phyloP scores from a whole-genome alignment of 768 basidiomycete species.

The Leccinellum albellum region DNA sequence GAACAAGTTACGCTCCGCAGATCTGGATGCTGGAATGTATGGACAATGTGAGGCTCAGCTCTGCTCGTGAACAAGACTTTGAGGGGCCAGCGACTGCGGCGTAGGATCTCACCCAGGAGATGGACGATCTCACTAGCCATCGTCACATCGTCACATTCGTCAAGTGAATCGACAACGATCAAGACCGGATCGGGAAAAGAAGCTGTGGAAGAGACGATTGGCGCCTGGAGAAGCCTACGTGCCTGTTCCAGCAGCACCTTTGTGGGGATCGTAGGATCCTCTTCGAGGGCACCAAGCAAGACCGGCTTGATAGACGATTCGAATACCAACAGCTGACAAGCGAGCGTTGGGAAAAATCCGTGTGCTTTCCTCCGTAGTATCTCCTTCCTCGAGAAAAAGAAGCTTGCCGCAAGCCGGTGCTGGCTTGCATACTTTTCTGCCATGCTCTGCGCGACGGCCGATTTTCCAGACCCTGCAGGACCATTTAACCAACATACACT shows the following conservation, averaged over 20 bases:
- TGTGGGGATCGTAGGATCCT: conserved; percentile 18
- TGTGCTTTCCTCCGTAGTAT: conserved; percentile 19
- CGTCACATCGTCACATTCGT: conserved; percentile 23
- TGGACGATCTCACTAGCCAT: conserved; percentile 22
- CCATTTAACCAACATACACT: conserved; percentile 24
- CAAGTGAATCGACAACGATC: conserved; percentile 22
- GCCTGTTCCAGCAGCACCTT: conserved; percentile 25
- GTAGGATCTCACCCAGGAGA: conserved; percentile 18
- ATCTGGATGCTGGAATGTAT: conserved; percentile 18
- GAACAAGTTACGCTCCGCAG: conserved; percentile 6
- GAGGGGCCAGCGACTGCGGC: conserved; percentile 17
- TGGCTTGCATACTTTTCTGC: conserved; percentile 20
- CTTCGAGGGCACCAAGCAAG: conserved; percentile 18
- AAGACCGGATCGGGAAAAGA: conserved; percentile 14
- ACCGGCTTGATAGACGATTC: conserved; percentile 15
- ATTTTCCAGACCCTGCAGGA: conserved; percentile 22
- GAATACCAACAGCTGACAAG: conserved; percentile 26
- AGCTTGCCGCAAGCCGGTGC: conserved; percentile 30
- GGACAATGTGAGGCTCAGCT: conserved; percentile 14
- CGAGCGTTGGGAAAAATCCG: conserved; percentile 30
- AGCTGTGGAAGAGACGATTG: conserved; percentile 8
- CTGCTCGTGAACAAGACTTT: conserved; percentile 27
- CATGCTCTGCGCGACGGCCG: conserved; percentile 28
- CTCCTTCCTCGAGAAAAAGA: conserved; percentile 32
- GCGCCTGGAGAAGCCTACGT: conserved; percentile 21